A percentile compares a stretch with the other conserved stretches of the same genome.
Evolutionary conservation across 2,329 filamentous ascomycete genomes (phyloP).

Genomic region (Fusarium phyllophilum): DNA sequence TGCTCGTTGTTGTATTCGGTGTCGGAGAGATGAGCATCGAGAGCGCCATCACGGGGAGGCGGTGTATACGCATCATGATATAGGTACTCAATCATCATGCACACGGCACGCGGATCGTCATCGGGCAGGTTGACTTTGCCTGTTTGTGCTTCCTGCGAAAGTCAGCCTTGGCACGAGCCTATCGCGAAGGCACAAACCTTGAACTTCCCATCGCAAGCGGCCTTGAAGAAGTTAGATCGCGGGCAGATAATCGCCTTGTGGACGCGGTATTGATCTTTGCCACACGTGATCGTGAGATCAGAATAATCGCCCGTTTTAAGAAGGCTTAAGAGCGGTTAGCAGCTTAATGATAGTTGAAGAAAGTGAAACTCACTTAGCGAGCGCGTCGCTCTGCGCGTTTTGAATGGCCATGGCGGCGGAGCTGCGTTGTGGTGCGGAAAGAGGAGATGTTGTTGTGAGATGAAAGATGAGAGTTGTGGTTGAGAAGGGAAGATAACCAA

Average conservation of each 20-base stretch:
- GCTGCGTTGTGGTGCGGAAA: background rate
- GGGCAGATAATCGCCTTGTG: slow-evolving; percentile 23
- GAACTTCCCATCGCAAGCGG: background rate
- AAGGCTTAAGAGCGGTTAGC: background rate
- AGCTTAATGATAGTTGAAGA: background rate
- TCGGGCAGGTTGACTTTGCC: background rate
- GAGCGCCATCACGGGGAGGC: rapidly evolving
- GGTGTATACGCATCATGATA: slow-evolving; percentile 4
- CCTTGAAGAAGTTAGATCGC: slow-evolving; percentile 7
- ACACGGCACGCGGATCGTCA: background rate
- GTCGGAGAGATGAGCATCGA: rapidly evolving
- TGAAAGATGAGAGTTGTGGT: background rate
- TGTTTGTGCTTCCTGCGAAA: background rate
- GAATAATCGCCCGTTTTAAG: background rate
- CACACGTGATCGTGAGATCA: slow-evolving; percentile 6
- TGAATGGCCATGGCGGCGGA: rapidly evolving
- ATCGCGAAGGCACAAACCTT: background rate
- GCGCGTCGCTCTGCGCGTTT: background rate
- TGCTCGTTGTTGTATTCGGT: background rate
- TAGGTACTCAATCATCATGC: slow-evolving; percentile 13
- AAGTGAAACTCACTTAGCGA: background rate
- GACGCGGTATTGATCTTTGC: background rate
- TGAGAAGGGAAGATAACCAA: rapidly evolving
- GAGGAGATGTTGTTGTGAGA: background rate
- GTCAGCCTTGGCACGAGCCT: background rate